Evolutionary conservation across 139 green algal species (phyloP).

Genomic region (Chlorella ohadii): DNA sequence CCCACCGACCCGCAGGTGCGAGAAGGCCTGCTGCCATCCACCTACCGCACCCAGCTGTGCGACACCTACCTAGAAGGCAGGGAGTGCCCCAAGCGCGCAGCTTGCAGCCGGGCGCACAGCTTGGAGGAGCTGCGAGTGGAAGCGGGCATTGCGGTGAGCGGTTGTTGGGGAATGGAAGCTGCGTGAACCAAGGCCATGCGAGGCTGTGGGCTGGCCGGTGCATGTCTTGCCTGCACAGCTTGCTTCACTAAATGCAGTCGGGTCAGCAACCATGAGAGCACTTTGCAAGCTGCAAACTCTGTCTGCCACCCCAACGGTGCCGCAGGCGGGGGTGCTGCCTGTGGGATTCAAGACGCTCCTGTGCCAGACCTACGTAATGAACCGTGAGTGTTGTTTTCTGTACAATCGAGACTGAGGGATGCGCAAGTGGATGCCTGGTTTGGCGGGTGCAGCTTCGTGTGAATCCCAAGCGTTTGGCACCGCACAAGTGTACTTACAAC

Average conservation of each 20-base stretch:
- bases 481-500: no score
- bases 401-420: no score
- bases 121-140: conserved; percentile 5
- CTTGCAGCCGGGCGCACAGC: not conserved
- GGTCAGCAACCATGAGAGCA: no score
- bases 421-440: not conserved
- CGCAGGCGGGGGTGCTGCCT: not conserved
- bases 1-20: not conserved
- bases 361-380: not conserved
- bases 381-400: not conserved
- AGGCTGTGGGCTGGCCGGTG: no score
- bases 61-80: not conserved
- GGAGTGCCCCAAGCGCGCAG: not conserved
- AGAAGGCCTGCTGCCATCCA: not conserved
- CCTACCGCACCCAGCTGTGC: conserved; percentile 24
- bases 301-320: no score
- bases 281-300: no score
- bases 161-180: not conserved
- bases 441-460: not conserved
- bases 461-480: no score
- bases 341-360: not conserved
- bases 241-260: no score
- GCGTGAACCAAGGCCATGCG: not conserved
- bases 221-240: not conserved
- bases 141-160: not conserved